Conservation (phyloP, 352 stramenopile genomes). For the Phytophthora europaea region DNA sequence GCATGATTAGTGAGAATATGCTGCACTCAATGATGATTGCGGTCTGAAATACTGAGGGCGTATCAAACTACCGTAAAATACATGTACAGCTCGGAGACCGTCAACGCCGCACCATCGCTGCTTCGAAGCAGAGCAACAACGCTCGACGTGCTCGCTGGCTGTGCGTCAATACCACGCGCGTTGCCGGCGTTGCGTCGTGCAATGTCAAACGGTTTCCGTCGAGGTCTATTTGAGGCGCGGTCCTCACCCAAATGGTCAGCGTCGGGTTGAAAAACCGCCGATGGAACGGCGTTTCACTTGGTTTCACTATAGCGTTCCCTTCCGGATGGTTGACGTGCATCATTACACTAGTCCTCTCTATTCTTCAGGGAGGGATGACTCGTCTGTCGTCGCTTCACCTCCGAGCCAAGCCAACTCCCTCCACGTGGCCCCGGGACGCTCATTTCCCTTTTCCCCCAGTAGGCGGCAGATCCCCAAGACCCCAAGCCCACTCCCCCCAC, state of each 20-base stretch:
- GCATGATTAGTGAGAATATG: background rate
- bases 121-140: background rate
- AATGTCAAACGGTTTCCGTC: background rate
- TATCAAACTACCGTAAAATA: background rate
- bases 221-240: conserved; percentile 13
- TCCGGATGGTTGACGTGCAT: conserved; percentile 19
- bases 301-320: conserved; percentile 24
- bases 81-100: background rate
- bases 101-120: background rate
- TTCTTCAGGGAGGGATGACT: conserved; percentile 22
- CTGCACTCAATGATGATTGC: background rate
- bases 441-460: conserved; percentile 47
- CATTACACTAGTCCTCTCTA: background rate
- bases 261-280: conserved; percentile 29
- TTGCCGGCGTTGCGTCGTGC: background rate
- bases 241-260: conserved; percentile 20
- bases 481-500: conserved; percentile 5
- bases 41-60: background rate
- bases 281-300: conserved; percentile 20
- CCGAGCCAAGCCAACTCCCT: background rate
- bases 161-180: background rate
- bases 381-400: background rate
- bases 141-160: background rate
- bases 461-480: conserved; percentile 36
- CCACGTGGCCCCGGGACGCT: conserved; percentile 15